These are phyloP conservation scores for Salix udensis DNA, from an alignment of 345 rosid species.

Conservation along the genomic window DNA sequence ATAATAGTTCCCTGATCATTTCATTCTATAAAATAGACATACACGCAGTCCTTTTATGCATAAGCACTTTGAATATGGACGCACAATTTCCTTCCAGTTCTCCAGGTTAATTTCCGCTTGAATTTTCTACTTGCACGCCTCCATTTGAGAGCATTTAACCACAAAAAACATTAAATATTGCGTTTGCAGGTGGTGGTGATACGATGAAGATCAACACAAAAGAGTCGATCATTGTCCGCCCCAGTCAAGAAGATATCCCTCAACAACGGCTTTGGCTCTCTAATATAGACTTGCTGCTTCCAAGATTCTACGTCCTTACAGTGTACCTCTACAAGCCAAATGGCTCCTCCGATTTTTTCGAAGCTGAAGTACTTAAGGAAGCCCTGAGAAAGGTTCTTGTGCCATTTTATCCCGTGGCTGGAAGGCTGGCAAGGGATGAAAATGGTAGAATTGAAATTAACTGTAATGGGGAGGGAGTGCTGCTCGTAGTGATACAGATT, in stretches of 20 bases:
- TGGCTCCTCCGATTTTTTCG: constrained; percentile 17
- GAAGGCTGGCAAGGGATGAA: constrained; percentile 8
- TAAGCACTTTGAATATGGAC: no score
- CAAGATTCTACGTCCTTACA: constrained; percentile 16
- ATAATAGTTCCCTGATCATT: no score
- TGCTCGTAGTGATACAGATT: not conserved
- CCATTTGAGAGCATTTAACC: no score
- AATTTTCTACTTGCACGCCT: no score
- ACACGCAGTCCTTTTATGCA: no score
- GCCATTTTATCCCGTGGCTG: constrained; percentile 15
- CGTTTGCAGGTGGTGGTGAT: not conserved
- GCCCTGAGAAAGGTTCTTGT: constrained; percentile 9
- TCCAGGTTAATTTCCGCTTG: no score
- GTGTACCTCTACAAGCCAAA: constrained; percentile 29
- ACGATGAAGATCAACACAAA: not conserved
- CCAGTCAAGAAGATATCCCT: constrained; percentile 28
- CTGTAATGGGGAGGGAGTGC: constrained; percentile 10
- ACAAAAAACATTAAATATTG: constrained; percentile 6
- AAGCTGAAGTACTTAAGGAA: not conserved
- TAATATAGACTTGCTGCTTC: constrained; percentile 28
- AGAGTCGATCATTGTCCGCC: constrained; percentile 30
- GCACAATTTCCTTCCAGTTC: no score
- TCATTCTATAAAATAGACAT: no score
- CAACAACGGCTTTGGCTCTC: constrained; percentile 12
- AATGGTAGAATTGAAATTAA: constrained; percentile 10